Evolutionary conservation across 108 stramenopile genomes (phyloP), one percentile per base, ranked within the genome.

Genomic region (Cafeteria roenbergensis): DNA sequence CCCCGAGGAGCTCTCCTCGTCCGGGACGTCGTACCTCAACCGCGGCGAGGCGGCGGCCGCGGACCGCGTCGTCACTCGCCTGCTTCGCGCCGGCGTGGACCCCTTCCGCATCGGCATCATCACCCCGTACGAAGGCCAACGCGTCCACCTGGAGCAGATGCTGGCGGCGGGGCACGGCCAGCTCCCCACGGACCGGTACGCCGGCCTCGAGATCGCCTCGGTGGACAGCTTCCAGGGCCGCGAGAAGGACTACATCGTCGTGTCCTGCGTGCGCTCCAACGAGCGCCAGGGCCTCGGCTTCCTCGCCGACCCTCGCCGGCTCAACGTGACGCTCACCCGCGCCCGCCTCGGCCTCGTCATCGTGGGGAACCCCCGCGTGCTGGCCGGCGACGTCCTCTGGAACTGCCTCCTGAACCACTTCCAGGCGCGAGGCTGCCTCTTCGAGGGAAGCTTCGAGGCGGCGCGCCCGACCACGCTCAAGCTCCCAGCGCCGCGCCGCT

Each of bases 201-300:
- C 88, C 66, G 85, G 87, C 0, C 88, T 97, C 65, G 93, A 97
- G 78, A 90, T 97, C 50, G 93, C 94, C 51, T 86, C 84, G 61
- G 96, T 97, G 35, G 96, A 97, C 81, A 87, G 91, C 61, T 97
- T 97, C 70, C 96, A 97, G 75, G 96, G 96, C 32, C 91, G 96
- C 55, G 96, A 97, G 68, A 97, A 97, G 78, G 96, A 97, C 65
- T 90, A 86, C 65, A 94, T 95, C 68, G 74, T 97, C 22, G 82
- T 97, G 26, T 90, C 92, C 14, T 97, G 96, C 73, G 96, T 97
- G 34, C 90, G 96, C 62, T 93, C 94, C 27, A 94, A 91, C 76
- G 92, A 94, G 74, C 81, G 86, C 55, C 92, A 94, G 66, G 94
- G 95, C 17, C 94, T 97, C 69, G 96, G 96, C 35, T 97, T 97